phyloP scores from a whole-genome alignment of 257 asterid genomes.

The Petunia axillaris region DNA sequence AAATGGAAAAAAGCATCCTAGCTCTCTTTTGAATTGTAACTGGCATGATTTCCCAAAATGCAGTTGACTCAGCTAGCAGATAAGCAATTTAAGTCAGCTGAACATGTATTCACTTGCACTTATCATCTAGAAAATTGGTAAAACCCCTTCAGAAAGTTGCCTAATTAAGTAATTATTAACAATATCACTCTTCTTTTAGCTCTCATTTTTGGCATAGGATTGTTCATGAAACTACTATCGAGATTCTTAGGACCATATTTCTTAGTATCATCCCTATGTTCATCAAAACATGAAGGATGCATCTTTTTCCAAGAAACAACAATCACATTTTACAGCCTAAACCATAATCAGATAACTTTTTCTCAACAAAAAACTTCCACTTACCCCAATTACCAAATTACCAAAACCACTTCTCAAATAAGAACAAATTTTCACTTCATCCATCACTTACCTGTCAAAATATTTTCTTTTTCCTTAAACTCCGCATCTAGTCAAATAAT shows the following conservation, averaged over 20 bases:
- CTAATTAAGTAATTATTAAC: neutral
- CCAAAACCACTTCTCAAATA: neutral
- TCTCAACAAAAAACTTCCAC: neutral
- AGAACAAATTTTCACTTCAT: neutral
- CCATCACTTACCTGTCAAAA: neutral
- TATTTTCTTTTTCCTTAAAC: neutral
- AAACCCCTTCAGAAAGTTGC: neutral
- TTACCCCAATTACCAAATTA: neutral
- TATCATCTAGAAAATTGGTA: neutral
- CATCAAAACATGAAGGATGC: neutral
- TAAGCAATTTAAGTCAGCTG: neutral
- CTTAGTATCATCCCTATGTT: too few species aligned
- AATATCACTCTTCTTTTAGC: conserved; percentile 20
- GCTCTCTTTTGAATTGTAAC: neutral
- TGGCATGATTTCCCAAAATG: conserved; percentile 7
- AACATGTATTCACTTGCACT: conserved; percentile 7
- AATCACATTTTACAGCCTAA: neutral
- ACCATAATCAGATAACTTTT: neutral
- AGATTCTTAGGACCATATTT: too few species aligned
- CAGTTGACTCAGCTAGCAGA: conserved; percentile 14
- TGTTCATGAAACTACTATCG: too few species aligned
- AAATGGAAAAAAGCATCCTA: neutral
- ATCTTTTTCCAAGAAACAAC: neutral
- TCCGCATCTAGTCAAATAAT: neutral
- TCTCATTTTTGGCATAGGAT: neutral